Evolutionary conservation across 2,329 filamentous ascomycete genomes (phyloP).

Genomic region (Aspergillus melleus): DNA sequence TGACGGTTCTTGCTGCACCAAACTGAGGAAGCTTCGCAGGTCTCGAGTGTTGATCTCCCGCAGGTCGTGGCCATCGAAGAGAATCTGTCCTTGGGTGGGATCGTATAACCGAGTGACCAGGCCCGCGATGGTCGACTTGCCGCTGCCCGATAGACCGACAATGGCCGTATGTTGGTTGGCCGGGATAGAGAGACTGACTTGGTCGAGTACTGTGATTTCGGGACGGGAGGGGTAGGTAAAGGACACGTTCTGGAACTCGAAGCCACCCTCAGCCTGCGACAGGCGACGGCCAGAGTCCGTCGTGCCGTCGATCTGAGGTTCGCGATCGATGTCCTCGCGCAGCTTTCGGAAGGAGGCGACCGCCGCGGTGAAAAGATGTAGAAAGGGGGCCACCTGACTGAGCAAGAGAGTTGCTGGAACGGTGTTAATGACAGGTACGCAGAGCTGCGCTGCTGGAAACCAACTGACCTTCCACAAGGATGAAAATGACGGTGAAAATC

Average conservation of each 20-base stretch:
- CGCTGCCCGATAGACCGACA: conserved; percentile 70
- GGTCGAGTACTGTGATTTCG: conserved; percentile 40
- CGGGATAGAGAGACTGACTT: conserved; percentile 36
- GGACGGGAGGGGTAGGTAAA: conserved; percentile 38
- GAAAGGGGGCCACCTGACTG: conserved; percentile 40
- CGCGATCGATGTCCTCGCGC: conserved; percentile 56
- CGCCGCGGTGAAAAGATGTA: conserved; percentile 51
- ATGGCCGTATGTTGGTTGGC: conserved; percentile 58
- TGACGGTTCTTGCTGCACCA: conserved; percentile 66
- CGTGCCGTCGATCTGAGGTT: conserved; percentile 48
- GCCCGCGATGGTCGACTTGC: conserved; percentile 74
- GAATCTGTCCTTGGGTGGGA: conserved; percentile 33
- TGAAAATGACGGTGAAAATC: conserved; percentile 41
- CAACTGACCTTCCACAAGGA: conserved; percentile 37
- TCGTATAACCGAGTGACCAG: conserved; percentile 73
- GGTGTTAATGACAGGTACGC: conserved; percentile 10
- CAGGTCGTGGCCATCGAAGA: conserved; percentile 40
- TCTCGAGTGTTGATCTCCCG: conserved; percentile 33
- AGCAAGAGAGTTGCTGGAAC: conserved; percentile 36
- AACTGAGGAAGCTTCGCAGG: conserved; percentile 24
- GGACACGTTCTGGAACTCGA: conserved; percentile 38
- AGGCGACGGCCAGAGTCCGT: conserved; percentile 22
- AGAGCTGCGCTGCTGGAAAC: too few relatives aligned
- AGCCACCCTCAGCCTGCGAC: conserved; percentile 26
- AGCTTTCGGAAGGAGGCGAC: conserved; percentile 60